A percentile compares a stretch with the other conserved stretches of the same genome.
These are phyloP conservation scores for Tetratostichococcus sp. DNA, from an alignment of 139 green algal genomes.

Conservation along the genomic window DNA sequence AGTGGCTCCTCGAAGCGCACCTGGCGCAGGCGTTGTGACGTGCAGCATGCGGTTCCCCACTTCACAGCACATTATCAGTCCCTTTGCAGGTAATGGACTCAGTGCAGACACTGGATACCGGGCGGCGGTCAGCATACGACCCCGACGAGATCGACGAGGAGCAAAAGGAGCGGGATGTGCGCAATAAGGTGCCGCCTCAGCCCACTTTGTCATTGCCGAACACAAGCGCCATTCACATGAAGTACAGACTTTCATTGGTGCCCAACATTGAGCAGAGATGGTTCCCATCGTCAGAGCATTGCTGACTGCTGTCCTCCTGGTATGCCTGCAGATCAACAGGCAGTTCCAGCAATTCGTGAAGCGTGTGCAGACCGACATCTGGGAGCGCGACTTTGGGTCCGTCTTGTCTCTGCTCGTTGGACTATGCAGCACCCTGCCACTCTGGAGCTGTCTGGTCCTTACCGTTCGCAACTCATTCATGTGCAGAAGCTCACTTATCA, in stretches of 20 bases:
- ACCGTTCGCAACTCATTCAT: too few relatives aligned
- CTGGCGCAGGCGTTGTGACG: not conserved
- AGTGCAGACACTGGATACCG: slow-evolving; percentile 88
- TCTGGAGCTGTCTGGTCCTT: too few relatives aligned
- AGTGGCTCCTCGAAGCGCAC: too few relatives aligned
- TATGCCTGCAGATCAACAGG: slow-evolving; percentile 73
- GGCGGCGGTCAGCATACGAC: slow-evolving; percentile 81
- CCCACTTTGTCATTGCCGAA: not conserved
- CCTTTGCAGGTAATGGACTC: slow-evolving; percentile 78
- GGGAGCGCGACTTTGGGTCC: slow-evolving; percentile 64
- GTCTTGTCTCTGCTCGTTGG: not conserved
- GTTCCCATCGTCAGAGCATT: not conserved
- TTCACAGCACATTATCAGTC: too few relatives aligned
- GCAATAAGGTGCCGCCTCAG: slow-evolving; percentile 57
- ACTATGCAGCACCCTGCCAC: too few relatives aligned
- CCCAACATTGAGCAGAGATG: too few relatives aligned
- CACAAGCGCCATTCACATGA: too few relatives aligned
- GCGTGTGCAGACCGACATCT: slow-evolving; percentile 75
- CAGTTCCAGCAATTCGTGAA: slow-evolving; percentile 75
- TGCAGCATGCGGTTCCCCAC: too few relatives aligned
- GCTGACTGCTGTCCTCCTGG: too few relatives aligned
- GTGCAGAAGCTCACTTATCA: too few relatives aligned
- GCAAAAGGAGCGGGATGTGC: slow-evolving; percentile 88
- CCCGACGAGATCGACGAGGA: slow-evolving; percentile 99
- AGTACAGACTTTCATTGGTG: too few relatives aligned